A percentile compares a stretch with the other conserved stretches of the same genome.
phyloP scores from a whole-genome alignment of 345 rosid species.

The Brassica nigra region DNA sequence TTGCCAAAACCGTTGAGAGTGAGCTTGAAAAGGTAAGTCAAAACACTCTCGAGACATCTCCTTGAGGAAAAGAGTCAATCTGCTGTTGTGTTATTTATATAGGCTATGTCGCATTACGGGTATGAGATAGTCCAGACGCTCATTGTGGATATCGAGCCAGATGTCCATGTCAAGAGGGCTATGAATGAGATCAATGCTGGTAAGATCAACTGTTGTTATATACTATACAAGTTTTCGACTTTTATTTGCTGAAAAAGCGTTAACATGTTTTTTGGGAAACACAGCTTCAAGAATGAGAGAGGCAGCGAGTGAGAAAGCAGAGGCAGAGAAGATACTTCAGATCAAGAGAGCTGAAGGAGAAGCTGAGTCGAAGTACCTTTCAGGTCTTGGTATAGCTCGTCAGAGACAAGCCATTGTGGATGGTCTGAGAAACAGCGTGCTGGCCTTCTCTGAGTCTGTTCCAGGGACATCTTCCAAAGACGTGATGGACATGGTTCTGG shows the following conservation, averaged over 20 bases:
- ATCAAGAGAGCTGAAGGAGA: slow-evolving; percentile 74
- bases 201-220: slow-evolving; percentile 5
- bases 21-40: slow-evolving; percentile 62
- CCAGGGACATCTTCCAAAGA: slow-evolving; percentile 75
- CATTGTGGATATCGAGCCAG: slow-evolving; percentile 77
- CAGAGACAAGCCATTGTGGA: slow-evolving; percentile 77
- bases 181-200: slow-evolving; percentile 87
- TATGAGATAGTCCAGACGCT: slow-evolving; percentile 81
- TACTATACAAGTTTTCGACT: not conserved
- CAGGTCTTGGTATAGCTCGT: slow-evolving; percentile 63
- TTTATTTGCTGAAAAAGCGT: not conserved
- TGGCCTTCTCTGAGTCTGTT: slow-evolving; percentile 63
- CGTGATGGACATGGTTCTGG: slow-evolving; percentile 80
- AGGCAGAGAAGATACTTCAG: slow-evolving; percentile 70
- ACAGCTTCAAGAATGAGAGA: slow-evolving; percentile 64
- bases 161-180: slow-evolving; percentile 72
- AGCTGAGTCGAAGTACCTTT: slow-evolving; percentile 64
- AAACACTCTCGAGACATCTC: not conserved
- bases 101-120: slow-evolving; percentile 85
- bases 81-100: slow-evolving; percentile 19
- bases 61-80: not conserved
- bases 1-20: slow-evolving; percentile 59
- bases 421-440: slow-evolving; percentile 68
- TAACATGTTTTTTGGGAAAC: slow-evolving; percentile 6
- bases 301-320: slow-evolving; percentile 66